Conservation (phyloP, 2,329 filamentous ascomycete genomes). For the Zasmidium citrigriseum region DNA sequence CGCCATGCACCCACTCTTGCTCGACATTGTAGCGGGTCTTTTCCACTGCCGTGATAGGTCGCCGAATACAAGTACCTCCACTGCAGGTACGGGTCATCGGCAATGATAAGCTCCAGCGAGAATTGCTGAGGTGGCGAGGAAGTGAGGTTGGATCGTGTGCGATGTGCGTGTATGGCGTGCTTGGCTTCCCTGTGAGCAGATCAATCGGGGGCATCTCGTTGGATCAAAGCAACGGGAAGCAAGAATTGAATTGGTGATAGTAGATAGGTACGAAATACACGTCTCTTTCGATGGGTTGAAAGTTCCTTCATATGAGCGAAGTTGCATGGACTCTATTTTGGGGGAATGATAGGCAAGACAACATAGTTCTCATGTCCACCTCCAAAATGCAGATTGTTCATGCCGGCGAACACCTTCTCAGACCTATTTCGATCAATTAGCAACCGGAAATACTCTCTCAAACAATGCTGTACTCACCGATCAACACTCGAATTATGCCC, state of each 20-base stretch:
- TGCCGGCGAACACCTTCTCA: constrained; percentile 47
- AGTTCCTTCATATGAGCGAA: background rate
- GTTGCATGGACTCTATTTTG: constrained; percentile 24
- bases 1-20: background rate
- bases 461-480: background rate
- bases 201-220: background rate
- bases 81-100: background rate
- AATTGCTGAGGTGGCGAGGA: background rate
- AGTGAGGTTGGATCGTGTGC: background rate
- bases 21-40: background rate
- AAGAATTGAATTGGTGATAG: background rate
- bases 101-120: too few relatives aligned
- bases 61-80: background rate
- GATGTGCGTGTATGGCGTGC: background rate
- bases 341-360: constrained; percentile 55
- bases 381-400: constrained; percentile 58
- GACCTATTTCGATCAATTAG: background rate
- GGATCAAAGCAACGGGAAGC: too few relatives aligned
- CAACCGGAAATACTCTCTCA: background rate
- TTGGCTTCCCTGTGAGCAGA: background rate
- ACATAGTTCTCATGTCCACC: constrained; percentile 54
- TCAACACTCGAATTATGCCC: constrained; percentile 14
- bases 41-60: background rate
- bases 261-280: background rate
- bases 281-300: background rate